phyloP scores from a whole-genome alignment of 768 basidiomycete species.

The Dacryopinax primogenitus region DNA sequence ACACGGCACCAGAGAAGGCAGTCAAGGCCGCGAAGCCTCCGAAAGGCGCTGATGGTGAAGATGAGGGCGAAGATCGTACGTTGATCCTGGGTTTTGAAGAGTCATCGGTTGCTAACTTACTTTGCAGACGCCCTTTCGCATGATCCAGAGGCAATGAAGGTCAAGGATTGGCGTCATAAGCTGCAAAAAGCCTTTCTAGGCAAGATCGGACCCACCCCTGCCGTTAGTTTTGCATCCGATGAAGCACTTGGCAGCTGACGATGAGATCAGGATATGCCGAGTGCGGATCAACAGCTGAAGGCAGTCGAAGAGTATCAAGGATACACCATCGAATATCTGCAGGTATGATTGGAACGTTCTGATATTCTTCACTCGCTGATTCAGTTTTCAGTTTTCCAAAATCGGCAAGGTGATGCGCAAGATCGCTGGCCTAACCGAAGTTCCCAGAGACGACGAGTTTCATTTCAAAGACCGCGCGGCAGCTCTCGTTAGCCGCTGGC shows the following conservation, averaged over 20 bases:
- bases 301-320: slow-evolving; percentile 62
- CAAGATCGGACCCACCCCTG: slow-evolving; percentile 45
- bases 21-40: slow-evolving; percentile 24
- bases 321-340: slow-evolving; percentile 65
- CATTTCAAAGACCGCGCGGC: slow-evolving; percentile 59
- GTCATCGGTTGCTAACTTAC: too few species aligned
- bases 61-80: slow-evolving; percentile 43
- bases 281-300: slow-evolving; percentile 55
- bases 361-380: neutral
- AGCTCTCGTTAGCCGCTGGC: slow-evolving; percentile 59
- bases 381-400: slow-evolving; percentile 51
- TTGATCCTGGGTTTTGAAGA: slow-evolving; percentile 12
- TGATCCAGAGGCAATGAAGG: slow-evolving; percentile 56
- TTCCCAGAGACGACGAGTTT: slow-evolving; percentile 55
- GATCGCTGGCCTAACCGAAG: slow-evolving; percentile 45
- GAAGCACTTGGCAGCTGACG: slow-evolving; percentile 14
- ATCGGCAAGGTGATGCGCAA: slow-evolving; percentile 83
- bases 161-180: slow-evolving; percentile 85
- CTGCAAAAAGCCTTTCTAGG: slow-evolving; percentile 78
- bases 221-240: slow-evolving; percentile 33
- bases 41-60: slow-evolving; percentile 54
- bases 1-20: neutral
- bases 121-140: slow-evolving; percentile 33
- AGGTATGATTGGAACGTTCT: slow-evolving; percentile 25
- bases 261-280: slow-evolving; percentile 56